Conservation (phyloP, 116 monocot genomes). For the Zostera marina region DNA sequence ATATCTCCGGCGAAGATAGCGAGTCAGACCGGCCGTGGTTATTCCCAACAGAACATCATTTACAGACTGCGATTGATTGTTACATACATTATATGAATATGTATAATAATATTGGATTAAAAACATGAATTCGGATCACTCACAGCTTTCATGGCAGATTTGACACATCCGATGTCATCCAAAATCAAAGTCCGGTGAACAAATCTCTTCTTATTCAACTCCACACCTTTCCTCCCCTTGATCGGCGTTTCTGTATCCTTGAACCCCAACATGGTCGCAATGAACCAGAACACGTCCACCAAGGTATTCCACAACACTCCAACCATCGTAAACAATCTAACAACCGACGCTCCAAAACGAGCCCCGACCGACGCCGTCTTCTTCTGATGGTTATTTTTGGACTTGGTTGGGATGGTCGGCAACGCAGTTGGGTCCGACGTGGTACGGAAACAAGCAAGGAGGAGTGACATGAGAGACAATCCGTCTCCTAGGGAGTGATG, state of each 20-base stretch:
- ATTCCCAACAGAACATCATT: constrained; percentile 73
- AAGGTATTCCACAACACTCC: constrained; percentile 35
- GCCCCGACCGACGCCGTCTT: not conserved
- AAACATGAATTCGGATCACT: not conserved
- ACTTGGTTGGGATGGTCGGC: constrained; percentile 27
- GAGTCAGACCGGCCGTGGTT: constrained; percentile 36
- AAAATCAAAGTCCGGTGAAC: constrained; percentile 39
- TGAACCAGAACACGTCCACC: constrained; percentile 23
- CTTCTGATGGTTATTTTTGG: not conserved
- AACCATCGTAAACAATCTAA: constrained; percentile 8
- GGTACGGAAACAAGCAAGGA: constrained; percentile 75
- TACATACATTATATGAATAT: not conserved
- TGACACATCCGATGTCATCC: constrained; percentile 55
- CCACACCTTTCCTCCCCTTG: constrained; percentile 33
- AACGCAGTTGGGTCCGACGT: constrained; percentile 32
- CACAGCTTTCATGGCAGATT: constrained; percentile 41
- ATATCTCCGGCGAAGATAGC: constrained; percentile 36
- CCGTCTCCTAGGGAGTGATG: constrained; percentile 97
- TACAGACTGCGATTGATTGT: constrained; percentile 31
- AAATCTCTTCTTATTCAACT: constrained; percentile 36
- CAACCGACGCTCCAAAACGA: constrained; percentile 2
- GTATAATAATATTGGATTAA: not conserved
- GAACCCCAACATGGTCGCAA: constrained; percentile 32
- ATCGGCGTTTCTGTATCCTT: constrained; percentile 62
- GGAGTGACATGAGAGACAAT: constrained; percentile 64